Conservation (phyloP, 2,329 filamentous ascomycete species). For the Coniochaeta sp. region DNA sequence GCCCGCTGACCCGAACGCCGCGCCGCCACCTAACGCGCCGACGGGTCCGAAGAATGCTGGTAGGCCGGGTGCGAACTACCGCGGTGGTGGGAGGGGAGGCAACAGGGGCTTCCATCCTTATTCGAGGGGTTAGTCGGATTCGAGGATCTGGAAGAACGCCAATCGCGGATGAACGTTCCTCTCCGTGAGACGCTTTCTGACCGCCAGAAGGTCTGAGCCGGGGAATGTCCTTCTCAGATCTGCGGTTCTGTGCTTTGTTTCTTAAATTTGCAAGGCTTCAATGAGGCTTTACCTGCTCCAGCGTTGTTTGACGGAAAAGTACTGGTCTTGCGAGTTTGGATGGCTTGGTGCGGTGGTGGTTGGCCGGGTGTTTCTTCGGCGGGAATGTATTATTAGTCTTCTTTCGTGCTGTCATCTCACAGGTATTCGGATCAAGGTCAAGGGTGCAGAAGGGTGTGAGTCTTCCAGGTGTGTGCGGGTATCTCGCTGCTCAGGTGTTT, state of each 20-base stretch:
- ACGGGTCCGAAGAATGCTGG: conserved; percentile 96
- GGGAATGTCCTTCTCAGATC: no score
- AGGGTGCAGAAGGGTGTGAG: not conserved
- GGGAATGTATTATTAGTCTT: not conserved
- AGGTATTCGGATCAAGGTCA: not conserved
- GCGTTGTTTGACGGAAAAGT: no score
- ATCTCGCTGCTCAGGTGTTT: no score
- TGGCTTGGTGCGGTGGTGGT: not conserved
- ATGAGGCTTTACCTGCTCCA: no score
- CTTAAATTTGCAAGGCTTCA: no score
- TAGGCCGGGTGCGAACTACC: conserved; percentile 85
- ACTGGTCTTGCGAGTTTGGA: no score
- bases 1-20: conserved; percentile 46
- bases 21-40: conserved; percentile 73
- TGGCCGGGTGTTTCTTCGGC: not conserved
- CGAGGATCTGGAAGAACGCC: no score
- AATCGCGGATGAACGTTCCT: no score
- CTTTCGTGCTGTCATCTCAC: not conserved
- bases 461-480: no score
- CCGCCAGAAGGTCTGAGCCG: no score
- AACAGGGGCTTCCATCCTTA: conserved; percentile 78
- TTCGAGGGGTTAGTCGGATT: conserved; percentile 18
- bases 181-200: no score
- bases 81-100: conserved; percentile 75
- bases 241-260: no score